Evolutionary conservation across 2,329 filamentous ascomycete species (phyloP), one percentile per base, ranked within the genome.

Genomic region (Cercospora canescens): DNA sequence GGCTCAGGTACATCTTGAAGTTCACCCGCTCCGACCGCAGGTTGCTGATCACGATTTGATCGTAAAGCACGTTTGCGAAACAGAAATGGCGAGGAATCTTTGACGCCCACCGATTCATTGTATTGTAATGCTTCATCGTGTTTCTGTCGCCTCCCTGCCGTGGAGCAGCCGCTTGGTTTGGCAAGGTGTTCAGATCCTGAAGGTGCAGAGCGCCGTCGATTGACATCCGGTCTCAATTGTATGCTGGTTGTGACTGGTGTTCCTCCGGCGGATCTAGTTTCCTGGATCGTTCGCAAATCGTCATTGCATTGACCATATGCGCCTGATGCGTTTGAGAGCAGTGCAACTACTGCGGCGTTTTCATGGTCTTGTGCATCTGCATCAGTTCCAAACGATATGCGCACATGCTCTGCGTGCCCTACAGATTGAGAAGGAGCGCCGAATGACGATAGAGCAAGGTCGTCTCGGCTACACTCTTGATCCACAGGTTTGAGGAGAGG

Each of bases 11-110:
- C 26, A 12, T 34, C 26, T 21, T 24, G 30, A 11, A 26, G 14
- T 32, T 11, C 41, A 34, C 32, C 45, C 18, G 56, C 30, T 35
- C 60, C 56, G 12, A 61, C 18, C 21, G 60, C 32, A 12, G 65
- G 37, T 12, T 60, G 55, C 9, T 63, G 32, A 24, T 30, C 45
- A 34, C 65, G 63, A 21, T 64, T 50, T 30, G 28, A 58, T 34
- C 65, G 69, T n/a, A 67, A 61, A 11, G 21, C 57, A 26, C 71
- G 68, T 62, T 74, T 75, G 35, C 73, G 71, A 58, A 72, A 76
- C 59, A 73, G 50, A 39, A 76, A 75, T 6, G 75, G 75, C 32
- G 74, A 74, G 4, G 59, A 66, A 37, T 63, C 65, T 9, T 67
- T 68, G 35, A 48, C 56, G 28, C 57, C 32, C 16, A 66, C 62